Evolutionary conservation across 2,329 filamentous ascomycete species (phyloP), one percentile per base, ranked within the genome.

Genomic region (Trichoderma simmonsii): DNA sequence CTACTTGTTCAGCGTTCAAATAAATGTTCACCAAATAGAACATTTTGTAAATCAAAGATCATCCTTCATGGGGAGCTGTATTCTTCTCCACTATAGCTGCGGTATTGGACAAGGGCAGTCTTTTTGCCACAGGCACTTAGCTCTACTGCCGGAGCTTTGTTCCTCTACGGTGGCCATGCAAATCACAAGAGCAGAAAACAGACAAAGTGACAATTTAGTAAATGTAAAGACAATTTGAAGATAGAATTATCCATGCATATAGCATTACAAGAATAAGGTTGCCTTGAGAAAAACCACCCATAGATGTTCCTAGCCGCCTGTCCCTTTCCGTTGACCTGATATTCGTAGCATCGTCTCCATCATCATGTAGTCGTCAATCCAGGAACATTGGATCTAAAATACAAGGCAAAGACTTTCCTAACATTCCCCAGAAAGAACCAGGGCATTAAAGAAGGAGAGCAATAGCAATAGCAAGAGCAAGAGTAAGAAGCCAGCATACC

Each of bases 31-130:
- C 8, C 28, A 18, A 14, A 34, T 26, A 12, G 4, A 1, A 12
- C 4, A 6, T 34, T 34, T 62, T 70, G 57, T 62, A 70, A 70
- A 70, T 70, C 67, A 70, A 70, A 70, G 15, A 62, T 28, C n/a
- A 14, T 5, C n/a, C 39, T 43, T 57, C 14, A n/a, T 7, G 21
- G 14, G 57, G 3, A 12, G 57, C 11, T 34, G 24, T 12, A n/a
- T 6, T 21, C 6, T 21, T 28, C 28, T 14, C 12, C 15, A 24
- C 39, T 24, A 48, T 5, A 15, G 24, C 21, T 1, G 56, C 7
- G 18, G 56, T 21, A n/a, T 9, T n/a, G 30, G 24, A 24, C 39
- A 43, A 11, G 67, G 15, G 21, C 28, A 14, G 57, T 14, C 4
- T 62, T 67, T 67, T 28, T 21, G 24, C 32, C 15, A 57, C 15